Base-by-base conservation (phyloP, 2,329 filamentous ascomycete species). In the Ilyonectria destructans region DNA sequence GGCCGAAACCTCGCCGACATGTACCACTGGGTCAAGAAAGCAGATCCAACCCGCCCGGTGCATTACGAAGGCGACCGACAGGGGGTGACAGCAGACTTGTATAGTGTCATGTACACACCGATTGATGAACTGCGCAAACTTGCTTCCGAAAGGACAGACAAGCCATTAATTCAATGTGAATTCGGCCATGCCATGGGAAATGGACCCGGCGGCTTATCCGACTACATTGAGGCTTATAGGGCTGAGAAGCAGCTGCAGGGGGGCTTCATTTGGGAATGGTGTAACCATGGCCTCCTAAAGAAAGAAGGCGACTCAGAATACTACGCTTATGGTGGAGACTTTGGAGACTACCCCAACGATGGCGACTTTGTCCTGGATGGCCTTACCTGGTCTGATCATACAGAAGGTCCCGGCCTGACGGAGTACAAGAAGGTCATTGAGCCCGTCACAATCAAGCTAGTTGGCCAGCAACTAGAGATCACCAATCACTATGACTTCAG, bases 151-250 rank as follows among this genome's bases (percentile, higher is more conserved):
- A 57, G 69, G 6, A 37, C 17, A 0, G 64, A 73, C 1, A 88
- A 91, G 77, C 90, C 89, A 0, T 81, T 92, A 0, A 82, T 92
- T 1, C 81, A 88, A 48, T 88, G 86, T 61, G 87, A 90, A 66
- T 89, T 83, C 65, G 81, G 82, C 0, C 87, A 89, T 70, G 91
- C 92, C 0, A 93, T 94, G 91, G 92, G 92, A 0, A 93, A 93
- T 65, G 91, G 91, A 0, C 91, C 90, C 0, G 91, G 92, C 1
- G 88, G 86, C 1, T 82, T 93, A 56, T 86, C 89, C 68, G 91
- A 93, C 67, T 93, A 94, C 68, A 82, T 92, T 15, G 87, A 91
- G 7, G 85, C 87, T 0, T 94, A 93, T 77, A 88, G 90, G 73
- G 84, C 85, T 49, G 85, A 83, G 33, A 77, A 77, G 0, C 70